Conservation (phyloP, 2,329 filamentous ascomycete genomes). For the Scytalidium lignicola region DNA sequence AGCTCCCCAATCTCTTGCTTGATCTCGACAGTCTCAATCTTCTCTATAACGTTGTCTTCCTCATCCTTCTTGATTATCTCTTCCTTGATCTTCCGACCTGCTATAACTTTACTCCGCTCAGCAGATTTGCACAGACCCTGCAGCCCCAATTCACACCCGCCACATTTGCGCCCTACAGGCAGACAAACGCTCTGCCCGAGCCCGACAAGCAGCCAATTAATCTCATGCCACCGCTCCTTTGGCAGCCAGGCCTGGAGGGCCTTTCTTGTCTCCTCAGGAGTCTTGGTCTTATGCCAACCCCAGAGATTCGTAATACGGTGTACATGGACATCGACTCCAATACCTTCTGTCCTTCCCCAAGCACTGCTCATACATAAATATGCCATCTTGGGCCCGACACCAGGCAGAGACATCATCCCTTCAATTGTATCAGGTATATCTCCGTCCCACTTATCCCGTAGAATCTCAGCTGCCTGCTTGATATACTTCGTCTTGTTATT, state of each 20-base stretch:
- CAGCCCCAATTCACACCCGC: constrained; percentile 76
- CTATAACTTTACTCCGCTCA: constrained; percentile 56
- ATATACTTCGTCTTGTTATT: constrained; percentile 72
- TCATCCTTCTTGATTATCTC: constrained; percentile 28
- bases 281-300: constrained; percentile 63
- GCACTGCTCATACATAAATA: constrained; percentile 65
- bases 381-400: constrained; percentile 72
- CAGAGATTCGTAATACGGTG: constrained; percentile 72
- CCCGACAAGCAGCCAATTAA: constrained; percentile 69
- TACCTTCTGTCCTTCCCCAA: constrained; percentile 56
- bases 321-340: constrained; percentile 65
- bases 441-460: constrained; percentile 52
- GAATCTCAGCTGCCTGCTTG: constrained; percentile 56
- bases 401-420: constrained; percentile 59
- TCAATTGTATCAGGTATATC: constrained; percentile 65
- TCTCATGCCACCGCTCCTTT: constrained; percentile 66
- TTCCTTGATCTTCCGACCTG: constrained; percentile 48
- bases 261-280: constrained; percentile 61
- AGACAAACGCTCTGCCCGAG: constrained; percentile 67
- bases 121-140: constrained; percentile 71
- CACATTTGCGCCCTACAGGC: constrained; percentile 65
- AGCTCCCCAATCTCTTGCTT: constrained; percentile 31
- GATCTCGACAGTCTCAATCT: constrained; percentile 29
- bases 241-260: constrained; percentile 64
- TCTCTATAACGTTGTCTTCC: constrained; percentile 24